phyloP scores from a whole-genome alignment of 306 rosid genomes.

The Malus sylvestris region DNA sequence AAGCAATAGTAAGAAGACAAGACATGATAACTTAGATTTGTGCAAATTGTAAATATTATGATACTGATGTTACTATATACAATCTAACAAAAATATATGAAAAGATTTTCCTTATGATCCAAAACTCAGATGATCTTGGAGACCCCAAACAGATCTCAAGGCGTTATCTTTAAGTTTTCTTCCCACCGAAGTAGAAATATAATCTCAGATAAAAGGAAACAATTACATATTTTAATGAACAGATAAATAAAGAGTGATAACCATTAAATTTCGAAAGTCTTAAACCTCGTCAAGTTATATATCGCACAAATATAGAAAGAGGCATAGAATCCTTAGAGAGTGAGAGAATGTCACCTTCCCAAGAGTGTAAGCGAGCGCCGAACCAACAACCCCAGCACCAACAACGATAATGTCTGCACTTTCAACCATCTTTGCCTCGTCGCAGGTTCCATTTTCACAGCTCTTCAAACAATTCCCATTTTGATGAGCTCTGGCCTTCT shows the following conservation, averaged over 20 bases:
- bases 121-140: not conserved
- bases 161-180: not conserved
- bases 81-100: no score
- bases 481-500: not conserved
- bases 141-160: not conserved
- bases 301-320: not conserved
- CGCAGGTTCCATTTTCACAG: not conserved
- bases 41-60: not conserved
- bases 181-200: not conserved
- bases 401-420: conserved; percentile 15
- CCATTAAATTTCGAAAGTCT: not conserved
- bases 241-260: no score
- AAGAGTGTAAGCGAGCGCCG: conserved; percentile 20
- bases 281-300: not conserved
- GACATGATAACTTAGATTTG: not conserved
- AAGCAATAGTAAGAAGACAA: not conserved
- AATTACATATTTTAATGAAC: not conserved
- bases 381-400: conserved; percentile 27
- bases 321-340: not conserved
- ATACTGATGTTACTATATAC: no score
- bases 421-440: not conserved
- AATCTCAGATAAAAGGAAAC: no score
- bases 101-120: not conserved
- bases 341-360: conserved; percentile 9
- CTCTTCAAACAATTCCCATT: not conserved